Percentiles rank a stretch among this genome's conserved stretches.
Conservation (phyloP, 2,329 filamentous ascomycete genomes). For the Cladosporium sphaerospermum region DNA sequence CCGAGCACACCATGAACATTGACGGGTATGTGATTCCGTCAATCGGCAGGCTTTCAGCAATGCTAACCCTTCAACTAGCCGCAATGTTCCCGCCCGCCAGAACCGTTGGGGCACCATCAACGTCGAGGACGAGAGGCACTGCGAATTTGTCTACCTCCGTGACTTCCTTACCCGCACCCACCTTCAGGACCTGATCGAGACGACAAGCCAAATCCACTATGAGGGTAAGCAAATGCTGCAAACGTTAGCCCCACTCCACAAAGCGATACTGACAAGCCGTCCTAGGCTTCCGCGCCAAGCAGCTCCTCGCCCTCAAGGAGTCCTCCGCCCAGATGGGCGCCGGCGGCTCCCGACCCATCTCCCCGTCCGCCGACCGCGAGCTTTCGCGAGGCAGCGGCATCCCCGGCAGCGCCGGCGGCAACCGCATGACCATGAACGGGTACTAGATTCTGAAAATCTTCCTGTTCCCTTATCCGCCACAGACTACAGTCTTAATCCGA, state of each 20-base stretch:
- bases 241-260: not conserved
- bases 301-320: constrained; percentile 95
- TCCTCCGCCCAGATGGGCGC: constrained; percentile 78
- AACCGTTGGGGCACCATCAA: constrained; percentile 99
- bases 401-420: constrained; percentile 60
- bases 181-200: constrained; percentile 97
- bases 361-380: constrained; percentile 87
- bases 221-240: constrained; percentile 45
- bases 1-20: constrained; percentile 95
- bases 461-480: constrained; percentile 11
- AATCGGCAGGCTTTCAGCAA: not conserved
- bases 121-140: constrained; percentile 98
- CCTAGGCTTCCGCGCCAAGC: constrained; percentile 87
- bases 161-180: constrained; percentile 98
- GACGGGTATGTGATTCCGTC: constrained; percentile 51
- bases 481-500: constrained; percentile 9
- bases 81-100: constrained; percentile 68
- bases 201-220: constrained; percentile 99
- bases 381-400: constrained; percentile 37
- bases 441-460: constrained; percentile 56
- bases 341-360: constrained; percentile 75
- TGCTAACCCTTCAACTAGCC: constrained; percentile 1
- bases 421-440: constrained; percentile 98
- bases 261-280: constrained; percentile 32
- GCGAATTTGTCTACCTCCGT: constrained; percentile 96